A percentile compares a stretch with the other conserved stretches of the same genome.
Conservation (phyloP, 208 protist species). For the Wallacemonas sp. region DNA sequence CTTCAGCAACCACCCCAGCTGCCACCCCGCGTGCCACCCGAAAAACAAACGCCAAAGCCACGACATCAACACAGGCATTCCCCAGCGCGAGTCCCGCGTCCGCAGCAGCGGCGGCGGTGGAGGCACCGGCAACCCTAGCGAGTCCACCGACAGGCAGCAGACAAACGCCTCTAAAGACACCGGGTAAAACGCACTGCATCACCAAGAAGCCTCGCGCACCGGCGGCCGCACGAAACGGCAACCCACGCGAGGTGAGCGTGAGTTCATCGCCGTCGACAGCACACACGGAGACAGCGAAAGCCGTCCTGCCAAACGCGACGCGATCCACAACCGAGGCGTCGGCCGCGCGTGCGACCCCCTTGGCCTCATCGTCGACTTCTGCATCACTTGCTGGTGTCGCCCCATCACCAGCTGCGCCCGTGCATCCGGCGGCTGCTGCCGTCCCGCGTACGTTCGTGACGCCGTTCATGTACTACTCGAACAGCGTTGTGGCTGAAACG, state of each 20-base stretch:
- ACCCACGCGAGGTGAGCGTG: not conserved
- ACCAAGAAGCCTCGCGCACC: not conserved
- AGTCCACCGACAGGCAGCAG: too few relatives aligned
- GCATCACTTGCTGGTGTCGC: too few relatives aligned
- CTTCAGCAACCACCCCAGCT: not conserved
- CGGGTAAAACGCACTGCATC: not conserved
- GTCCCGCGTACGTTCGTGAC: not conserved
- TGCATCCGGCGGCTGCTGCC: too few relatives aligned
- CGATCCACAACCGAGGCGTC: not conserved
- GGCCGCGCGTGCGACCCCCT: not conserved
- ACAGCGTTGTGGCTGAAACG: constrained; percentile 17
- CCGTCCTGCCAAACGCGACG: not conserved
- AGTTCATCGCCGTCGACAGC: not conserved
- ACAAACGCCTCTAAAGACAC: not conserved
- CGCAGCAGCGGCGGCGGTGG: too few relatives aligned
- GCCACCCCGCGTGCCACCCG: not conserved
- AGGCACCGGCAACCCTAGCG: too few relatives aligned
- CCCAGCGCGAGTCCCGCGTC: too few relatives aligned
- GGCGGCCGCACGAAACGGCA: not conserved
- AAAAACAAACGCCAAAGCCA: too few relatives aligned
- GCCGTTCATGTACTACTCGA: constrained; percentile 38
- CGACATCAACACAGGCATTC: too few relatives aligned
- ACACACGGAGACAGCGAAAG: not conserved
- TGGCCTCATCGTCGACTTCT: not conserved
- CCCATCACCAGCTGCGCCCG: too few relatives aligned